These are phyloP conservation scores for Acephala macrosclerotiorum DNA, from an alignment of 2,329 filamentous ascomycete species.

Conservation along the genomic window DNA sequence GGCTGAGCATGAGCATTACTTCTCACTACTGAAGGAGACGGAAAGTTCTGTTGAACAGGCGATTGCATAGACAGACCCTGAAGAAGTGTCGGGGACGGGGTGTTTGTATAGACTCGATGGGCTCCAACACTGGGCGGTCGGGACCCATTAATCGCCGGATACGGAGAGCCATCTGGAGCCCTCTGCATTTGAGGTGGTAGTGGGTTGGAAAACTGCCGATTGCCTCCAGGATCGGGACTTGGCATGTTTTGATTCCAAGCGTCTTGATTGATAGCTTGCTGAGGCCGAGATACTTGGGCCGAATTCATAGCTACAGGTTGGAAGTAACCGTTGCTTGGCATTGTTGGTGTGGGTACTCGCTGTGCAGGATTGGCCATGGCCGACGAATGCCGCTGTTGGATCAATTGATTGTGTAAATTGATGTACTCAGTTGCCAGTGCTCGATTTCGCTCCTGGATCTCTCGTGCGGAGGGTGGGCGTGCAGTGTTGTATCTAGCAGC, in stretches of 20 bases:
- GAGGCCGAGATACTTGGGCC: conserved; percentile 12
- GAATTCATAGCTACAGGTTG: neutral
- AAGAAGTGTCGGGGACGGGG: conserved; percentile 34
- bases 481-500: conserved; percentile 37
- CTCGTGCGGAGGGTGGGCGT: conserved; percentile 37
- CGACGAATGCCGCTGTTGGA: conserved; percentile 22
- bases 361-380: conserved; percentile 17
- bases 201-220: conserved; percentile 20
- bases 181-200: conserved; percentile 10
- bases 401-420: conserved; percentile 24
- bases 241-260: conserved; percentile 23
- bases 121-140: conserved; percentile 26
- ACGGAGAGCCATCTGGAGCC: conserved; percentile 24
- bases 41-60: conserved; percentile 33
- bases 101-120: conserved; percentile 26
- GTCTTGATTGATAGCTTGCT: conserved; percentile 6
- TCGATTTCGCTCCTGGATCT: conserved; percentile 37
- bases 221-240: conserved; percentile 21
- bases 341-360: conserved; percentile 23
- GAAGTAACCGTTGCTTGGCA: conserved; percentile 22
- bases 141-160: conserved; percentile 17
- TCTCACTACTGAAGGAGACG: conserved; percentile 16
- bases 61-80: conserved; percentile 39
- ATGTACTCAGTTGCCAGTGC: conserved; percentile 34
- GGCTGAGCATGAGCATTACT: conserved; percentile 19